Evolutionary conservation across 2,329 filamentous ascomycete genomes (phyloP).

Genomic region (Metarhizium rileyi): DNA sequence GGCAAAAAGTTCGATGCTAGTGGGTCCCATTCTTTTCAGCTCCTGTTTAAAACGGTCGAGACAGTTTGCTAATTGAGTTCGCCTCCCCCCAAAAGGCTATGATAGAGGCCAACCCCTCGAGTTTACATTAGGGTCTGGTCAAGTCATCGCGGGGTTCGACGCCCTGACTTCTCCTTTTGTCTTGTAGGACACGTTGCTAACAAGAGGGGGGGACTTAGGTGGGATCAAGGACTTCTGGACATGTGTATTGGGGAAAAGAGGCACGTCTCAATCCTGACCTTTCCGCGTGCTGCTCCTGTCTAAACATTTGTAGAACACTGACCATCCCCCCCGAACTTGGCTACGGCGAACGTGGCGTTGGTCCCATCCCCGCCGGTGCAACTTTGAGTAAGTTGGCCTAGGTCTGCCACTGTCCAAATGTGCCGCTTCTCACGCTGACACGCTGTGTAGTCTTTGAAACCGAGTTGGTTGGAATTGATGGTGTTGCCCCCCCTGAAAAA

Average conservation of each 20-base stretch:
- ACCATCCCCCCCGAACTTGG: constrained; percentile 81
- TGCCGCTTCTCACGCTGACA: constrained; percentile 6
- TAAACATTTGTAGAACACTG: constrained; percentile 46
- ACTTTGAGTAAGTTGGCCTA: constrained; percentile 53
- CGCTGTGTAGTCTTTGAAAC: constrained; percentile 68
- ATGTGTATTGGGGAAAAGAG: constrained; percentile 96
- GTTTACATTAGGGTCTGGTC: constrained; percentile 70
- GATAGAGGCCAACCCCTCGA: constrained; percentile 64
- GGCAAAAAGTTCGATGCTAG: constrained; percentile 78
- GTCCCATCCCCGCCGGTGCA: constrained; percentile 73
- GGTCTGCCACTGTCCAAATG: constrained; percentile 6
- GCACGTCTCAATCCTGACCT: constrained; percentile 23
- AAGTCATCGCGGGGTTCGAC: constrained; percentile 78
- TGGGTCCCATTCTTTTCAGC: constrained; percentile 34
- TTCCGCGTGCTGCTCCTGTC: not conserved
- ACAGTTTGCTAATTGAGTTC: constrained; percentile 6
- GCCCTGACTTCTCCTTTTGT: not conserved
- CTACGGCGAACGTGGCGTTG: constrained; percentile 67
- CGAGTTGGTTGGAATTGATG: constrained; percentile 74
- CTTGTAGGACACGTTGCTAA: constrained; percentile 8
- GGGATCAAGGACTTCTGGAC: constrained; percentile 81
- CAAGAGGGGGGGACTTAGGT: constrained; percentile 38
- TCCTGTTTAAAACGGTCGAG: constrained; percentile 4
- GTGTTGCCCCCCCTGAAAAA: constrained; percentile 40
- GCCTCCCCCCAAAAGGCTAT: constrained; percentile 40